phyloP scores from a whole-genome alignment of 2,329 filamentous ascomycete genomes.

The Aspergillus niger region DNA sequence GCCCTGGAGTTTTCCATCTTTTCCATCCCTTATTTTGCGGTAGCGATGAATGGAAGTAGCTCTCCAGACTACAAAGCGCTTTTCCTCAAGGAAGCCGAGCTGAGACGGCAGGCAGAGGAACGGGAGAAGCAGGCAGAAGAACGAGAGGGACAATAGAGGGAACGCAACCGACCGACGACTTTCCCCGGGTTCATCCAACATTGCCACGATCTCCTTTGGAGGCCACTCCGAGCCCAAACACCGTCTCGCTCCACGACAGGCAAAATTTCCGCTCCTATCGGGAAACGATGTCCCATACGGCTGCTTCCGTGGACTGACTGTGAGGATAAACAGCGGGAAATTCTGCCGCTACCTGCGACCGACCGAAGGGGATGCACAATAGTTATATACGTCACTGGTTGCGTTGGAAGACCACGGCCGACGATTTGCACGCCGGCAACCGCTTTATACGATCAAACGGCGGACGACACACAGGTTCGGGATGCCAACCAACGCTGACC shows the following conservation, averaged over 20 bases:
- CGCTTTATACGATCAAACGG: no score
- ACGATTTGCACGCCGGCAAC: constrained; percentile 20
- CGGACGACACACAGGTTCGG: no score
- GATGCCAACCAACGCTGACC: no score
- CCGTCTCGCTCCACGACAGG: constrained; percentile 16
- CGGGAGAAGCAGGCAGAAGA: no score
- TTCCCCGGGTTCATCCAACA: constrained; percentile 11
- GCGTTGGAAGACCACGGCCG: constrained; percentile 23
- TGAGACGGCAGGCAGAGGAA: background rate
- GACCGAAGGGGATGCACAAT: background rate
- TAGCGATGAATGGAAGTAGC: constrained; percentile 10
- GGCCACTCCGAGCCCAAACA: constrained; percentile 8
- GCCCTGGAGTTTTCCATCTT: no score
- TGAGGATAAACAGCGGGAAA: constrained; percentile 11
- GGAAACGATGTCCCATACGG: constrained; percentile 16
- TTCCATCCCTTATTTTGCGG: no score
- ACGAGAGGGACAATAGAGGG: no score
- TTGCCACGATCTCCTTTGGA: constrained; percentile 14
- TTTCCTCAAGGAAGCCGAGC: constrained; percentile 7
- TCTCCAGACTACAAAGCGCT: constrained; percentile 13
- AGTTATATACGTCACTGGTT: constrained; percentile 14
- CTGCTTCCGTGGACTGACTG: constrained; percentile 15
- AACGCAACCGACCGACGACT: background rate
- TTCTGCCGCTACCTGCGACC: constrained; percentile 17
- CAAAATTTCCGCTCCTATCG: constrained; percentile 14